Evolutionary conservation across 2,329 filamentous ascomycete genomes (phyloP).

Genomic region (Ophiostoma perfectum): DNA sequence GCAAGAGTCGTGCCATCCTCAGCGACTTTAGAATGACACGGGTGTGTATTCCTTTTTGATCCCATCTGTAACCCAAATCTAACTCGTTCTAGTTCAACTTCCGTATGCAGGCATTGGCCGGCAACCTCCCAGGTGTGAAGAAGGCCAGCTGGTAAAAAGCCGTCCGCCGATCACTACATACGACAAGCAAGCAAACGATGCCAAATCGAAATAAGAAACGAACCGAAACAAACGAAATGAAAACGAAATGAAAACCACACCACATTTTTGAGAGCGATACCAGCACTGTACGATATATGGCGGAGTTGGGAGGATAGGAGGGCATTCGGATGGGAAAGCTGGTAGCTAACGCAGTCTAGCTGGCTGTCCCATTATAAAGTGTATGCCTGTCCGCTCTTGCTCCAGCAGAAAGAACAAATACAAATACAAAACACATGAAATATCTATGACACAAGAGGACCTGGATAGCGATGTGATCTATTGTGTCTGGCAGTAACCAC

Average conservation of each 20-base stretch:
- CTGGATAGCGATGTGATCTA: background rate
- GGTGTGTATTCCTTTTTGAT: slow-evolving; percentile 42
- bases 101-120: slow-evolving; percentile 78
- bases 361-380: background rate
- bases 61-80: no score
- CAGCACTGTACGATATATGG: slow-evolving; percentile 13
- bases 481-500: background rate
- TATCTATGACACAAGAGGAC: background rate
- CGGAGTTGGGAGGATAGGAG: background rate
- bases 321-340: background rate
- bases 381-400: background rate
- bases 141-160: slow-evolving; percentile 89
- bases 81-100: slow-evolving; percentile 72
- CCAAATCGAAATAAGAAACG: background rate
- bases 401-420: background rate
- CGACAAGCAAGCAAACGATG: background rate
- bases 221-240: background rate
- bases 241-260: background rate
- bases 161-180: background rate
- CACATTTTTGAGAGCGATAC: slow-evolving; percentile 2
- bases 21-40: slow-evolving; percentile 87
- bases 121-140: slow-evolving; percentile 83
- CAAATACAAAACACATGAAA: background rate
- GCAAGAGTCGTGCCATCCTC: slow-evolving; percentile 85
- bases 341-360: background rate